Evolutionary conservation across 2,329 filamentous ascomycete genomes (phyloP).

Genomic region (Colletotrichum truncatum): DNA sequence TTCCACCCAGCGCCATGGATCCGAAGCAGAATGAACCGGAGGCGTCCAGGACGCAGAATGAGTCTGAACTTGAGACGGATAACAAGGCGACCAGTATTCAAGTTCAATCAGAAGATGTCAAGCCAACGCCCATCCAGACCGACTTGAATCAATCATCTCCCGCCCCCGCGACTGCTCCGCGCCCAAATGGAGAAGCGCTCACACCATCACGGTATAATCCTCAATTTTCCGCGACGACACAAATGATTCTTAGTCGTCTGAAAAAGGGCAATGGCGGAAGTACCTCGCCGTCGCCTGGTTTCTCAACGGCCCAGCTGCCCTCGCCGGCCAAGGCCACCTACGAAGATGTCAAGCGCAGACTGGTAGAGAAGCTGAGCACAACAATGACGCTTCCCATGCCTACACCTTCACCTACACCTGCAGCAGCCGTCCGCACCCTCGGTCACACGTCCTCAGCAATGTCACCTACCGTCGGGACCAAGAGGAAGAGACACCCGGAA

Average conservation of each 20-base stretch:
- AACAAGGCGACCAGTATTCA: not conserved
- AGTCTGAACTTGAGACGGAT: not conserved
- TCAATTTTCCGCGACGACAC: conserved; percentile 40
- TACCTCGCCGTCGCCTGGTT: not conserved
- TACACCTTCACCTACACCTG: not conserved
- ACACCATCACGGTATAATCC: conserved; percentile 35
- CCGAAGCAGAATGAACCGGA: not conserved
- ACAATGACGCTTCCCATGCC: conserved; percentile 9
- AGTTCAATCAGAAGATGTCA: not conserved
- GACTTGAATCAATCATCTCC: not conserved
- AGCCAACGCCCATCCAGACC: not conserved
- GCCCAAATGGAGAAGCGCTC: not conserved
- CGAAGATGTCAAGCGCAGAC: conserved; percentile 22
- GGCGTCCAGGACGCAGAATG: not conserved
- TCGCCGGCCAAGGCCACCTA: not conserved
- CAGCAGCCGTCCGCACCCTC: not conserved
- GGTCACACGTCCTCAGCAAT: not conserved
- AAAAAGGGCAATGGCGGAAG: conserved; percentile 26
- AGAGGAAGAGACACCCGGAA: conserved; percentile 13
- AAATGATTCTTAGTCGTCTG: conserved; percentile 40
- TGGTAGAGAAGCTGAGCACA: conserved; percentile 22
- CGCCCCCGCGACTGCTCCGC: not conserved
- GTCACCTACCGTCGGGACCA: not conserved
- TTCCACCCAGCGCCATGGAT: not conserved
- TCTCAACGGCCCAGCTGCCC: not conserved